Percentiles rank a stretch among this genome's conserved stretches.
Evolutionary conservation across 1,139 yeast species (phyloP).

Genomic region (Pichia sp.): DNA sequence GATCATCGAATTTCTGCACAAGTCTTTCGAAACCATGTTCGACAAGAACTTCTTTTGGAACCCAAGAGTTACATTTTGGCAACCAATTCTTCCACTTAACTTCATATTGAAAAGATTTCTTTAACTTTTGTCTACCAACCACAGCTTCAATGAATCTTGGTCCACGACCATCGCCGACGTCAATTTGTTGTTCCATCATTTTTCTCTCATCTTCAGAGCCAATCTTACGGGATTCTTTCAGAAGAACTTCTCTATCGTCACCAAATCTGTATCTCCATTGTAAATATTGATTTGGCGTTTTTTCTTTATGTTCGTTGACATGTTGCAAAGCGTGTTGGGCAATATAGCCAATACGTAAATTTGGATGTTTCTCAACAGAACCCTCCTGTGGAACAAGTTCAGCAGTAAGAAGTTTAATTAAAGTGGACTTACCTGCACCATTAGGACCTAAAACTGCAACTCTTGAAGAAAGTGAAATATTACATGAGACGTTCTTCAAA

Average conservation of each 20-base stretch:
- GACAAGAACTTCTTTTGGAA: slow-evolving; percentile 73
- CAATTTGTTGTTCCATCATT: slow-evolving; percentile 74
- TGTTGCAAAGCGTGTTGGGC: slow-evolving; percentile 98
- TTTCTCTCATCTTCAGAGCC: slow-evolving; percentile 72
- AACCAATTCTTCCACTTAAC: slow-evolving; percentile 91
- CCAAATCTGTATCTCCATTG: slow-evolving; percentile 99
- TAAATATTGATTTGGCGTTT: slow-evolving; percentile 95
- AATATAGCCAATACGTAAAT: slow-evolving; percentile 95
- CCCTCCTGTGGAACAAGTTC: slow-evolving; percentile 85
- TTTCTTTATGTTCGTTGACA: slow-evolving; percentile 94
- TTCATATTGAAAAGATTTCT: slow-evolving; percentile 95
- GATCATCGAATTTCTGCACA: slow-evolving; percentile 93
- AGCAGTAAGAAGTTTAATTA: slow-evolving; percentile 88
- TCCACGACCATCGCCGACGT: slow-evolving; percentile 83
- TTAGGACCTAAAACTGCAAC: slow-evolving; percentile 97
- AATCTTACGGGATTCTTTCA: slow-evolving; percentile 89
- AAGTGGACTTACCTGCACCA: slow-evolving; percentile 98
- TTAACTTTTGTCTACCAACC: slow-evolving; percentile 94
- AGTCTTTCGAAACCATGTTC: slow-evolving; percentile 84
- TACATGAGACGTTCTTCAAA: slow-evolving; percentile 72
- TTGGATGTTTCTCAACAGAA: slow-evolving; percentile 95
- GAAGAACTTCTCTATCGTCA: slow-evolving; percentile 93
- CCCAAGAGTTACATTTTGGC: slow-evolving; percentile 93
- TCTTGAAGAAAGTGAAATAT: slow-evolving; percentile 86
- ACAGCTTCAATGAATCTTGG: slow-evolving; percentile 85